Base-by-base conservation (phyloP, 129 eudicot genomes). In the Lactuca saligna region DNA sequence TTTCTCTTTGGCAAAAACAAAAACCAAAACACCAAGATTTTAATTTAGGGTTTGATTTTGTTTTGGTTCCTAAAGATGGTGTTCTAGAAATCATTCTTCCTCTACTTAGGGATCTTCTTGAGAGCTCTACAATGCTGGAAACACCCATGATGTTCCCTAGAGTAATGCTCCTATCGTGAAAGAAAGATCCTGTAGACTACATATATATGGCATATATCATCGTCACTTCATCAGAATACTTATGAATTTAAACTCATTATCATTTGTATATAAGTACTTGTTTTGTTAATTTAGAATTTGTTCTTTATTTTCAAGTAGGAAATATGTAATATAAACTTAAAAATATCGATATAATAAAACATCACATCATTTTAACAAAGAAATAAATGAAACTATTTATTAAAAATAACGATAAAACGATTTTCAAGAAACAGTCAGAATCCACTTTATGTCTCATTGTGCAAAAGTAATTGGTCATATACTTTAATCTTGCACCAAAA, bases 141-240 rank as follows among this genome's bases (percentile, higher is more conserved):
- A 80, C 87, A 5, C 95, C 95, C 61, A 87, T 79, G 31, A 87
- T 85, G 78, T 86, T 87, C 64, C 95, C 95, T 31, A 87, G 81
- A 51, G 95, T 87, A 53, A 76, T 77, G 77, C 90, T 84, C 61
- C 82, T 82, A 73, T 87, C 95, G 42, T 70, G 89, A 62, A 84
- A 87, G 82, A 84, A 87, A 54, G 95, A 87, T 16, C 85, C 85
- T 17, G 90, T 87, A 6, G 95, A 87, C 95, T 87, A 81, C 37
- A 84, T 59, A 73, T 71, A 84, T 59, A 73, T 71, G 60, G 17
- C 25, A 48, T 33, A 16, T 71, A 32, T 34, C 9, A 34, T n/a
- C 59, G 44, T n/a, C 33, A 66, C 9, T 16, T 29, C 59, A 58
- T n/a, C 33, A 66, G 14, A 66, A 66, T 32, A 0, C 7, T 32